These are phyloP conservation scores for Platanthera guangdongensis DNA, from an alignment of 106 monocot species.

Conservation along the genomic window DNA sequence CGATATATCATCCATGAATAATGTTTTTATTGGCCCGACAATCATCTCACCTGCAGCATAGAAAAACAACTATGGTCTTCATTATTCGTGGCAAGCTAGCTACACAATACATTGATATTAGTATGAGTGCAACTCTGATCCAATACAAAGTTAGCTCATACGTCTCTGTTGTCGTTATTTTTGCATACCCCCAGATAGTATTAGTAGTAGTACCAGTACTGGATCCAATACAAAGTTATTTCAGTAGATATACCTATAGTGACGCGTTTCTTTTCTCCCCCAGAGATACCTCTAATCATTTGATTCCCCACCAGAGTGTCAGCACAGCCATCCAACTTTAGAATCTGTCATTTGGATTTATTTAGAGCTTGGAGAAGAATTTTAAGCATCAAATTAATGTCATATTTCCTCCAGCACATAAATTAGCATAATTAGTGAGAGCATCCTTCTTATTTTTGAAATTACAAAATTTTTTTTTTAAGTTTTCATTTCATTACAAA, in stretches of 20 bases:
- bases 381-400: background rate
- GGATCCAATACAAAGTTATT: background rate
- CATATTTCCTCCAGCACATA: background rate
- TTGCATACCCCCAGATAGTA: no score
- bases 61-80: background rate
- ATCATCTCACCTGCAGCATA: slow-evolving; percentile 8
- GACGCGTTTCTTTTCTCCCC: slow-evolving; percentile 36
- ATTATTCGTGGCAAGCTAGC: background rate
- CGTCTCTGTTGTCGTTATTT: no score
- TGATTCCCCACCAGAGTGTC: slow-evolving; percentile 39
- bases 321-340: slow-evolving; percentile 28
- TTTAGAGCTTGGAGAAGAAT: background rate
- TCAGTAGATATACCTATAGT: slow-evolving; percentile 21
- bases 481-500: no score
- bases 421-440: no score
- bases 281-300: slow-evolving; percentile 36
- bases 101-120: no score
- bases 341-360: slow-evolving; percentile 15
- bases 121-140: no score
- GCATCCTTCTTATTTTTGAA: no score
- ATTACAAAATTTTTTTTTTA: no score
- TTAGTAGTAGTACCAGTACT: no score
- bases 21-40: slow-evolving; percentile 14
- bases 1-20: slow-evolving; percentile 27
- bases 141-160: no score